A percentile compares a stretch with the other conserved stretches of the same genome.
Evolutionary conservation across 192 early-diverging fungal genomes (phyloP).

Genomic region (Geosiphon pyriformis): DNA sequence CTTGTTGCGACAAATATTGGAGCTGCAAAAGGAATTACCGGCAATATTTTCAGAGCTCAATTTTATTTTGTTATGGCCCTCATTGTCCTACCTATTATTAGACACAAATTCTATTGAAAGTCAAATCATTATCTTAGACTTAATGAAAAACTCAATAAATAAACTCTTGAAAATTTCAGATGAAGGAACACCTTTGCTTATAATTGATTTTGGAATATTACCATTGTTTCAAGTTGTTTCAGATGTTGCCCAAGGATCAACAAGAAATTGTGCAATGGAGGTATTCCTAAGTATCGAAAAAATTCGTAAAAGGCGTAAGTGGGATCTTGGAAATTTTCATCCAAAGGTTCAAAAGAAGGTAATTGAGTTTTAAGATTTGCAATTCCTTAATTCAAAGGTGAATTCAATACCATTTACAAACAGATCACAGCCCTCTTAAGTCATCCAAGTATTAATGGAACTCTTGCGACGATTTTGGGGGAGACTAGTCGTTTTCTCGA

Average conservation of each 20-base stretch:
- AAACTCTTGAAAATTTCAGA: not conserved
- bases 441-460: constrained; percentile 3
- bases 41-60: not conserved
- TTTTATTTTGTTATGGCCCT: constrained; percentile 30
- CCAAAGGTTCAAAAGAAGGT: constrained; percentile 13
- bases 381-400: not conserved
- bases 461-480: constrained; percentile 2
- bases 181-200: constrained; percentile 4
- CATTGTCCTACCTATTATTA: constrained; percentile 40
- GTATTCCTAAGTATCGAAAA: constrained; percentile 29
- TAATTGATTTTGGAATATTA: constrained; percentile 40
- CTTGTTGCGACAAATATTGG: not conserved
- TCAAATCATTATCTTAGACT: constrained; percentile 34
- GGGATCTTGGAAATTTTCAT: constrained; percentile 16
- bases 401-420: not conserved
- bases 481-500: constrained; percentile 6
- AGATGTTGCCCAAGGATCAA: constrained; percentile 27
- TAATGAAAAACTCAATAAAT: constrained; percentile 28
- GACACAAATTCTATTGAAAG: constrained; percentile 42
- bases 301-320: constrained; percentile 14
- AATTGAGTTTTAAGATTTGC: not conserved
- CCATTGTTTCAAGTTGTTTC: constrained; percentile 49
- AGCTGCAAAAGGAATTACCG: not conserved
- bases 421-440: not conserved
- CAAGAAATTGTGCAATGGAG: constrained; percentile 32